Conservation (phyloP, 768 basidiomycete species). For the Antrodiella citrinella region DNA sequence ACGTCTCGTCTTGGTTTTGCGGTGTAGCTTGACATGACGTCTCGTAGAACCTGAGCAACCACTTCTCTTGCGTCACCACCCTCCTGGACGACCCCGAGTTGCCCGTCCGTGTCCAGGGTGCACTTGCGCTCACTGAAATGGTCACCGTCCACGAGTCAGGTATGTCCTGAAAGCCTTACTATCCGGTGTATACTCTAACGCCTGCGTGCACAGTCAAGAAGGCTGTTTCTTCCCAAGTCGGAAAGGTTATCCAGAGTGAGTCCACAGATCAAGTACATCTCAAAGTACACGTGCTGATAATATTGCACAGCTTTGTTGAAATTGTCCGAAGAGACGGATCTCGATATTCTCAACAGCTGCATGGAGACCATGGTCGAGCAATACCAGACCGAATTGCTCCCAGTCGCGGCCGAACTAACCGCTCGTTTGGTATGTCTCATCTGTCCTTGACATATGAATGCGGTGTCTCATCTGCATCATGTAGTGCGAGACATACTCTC, state of each 20-base stretch:
- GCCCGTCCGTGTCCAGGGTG: slow-evolving; percentile 80
- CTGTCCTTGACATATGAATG: background rate
- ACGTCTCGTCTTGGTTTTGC: no score
- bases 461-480: no score
- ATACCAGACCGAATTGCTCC: slow-evolving; percentile 78
- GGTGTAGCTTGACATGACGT: no score
- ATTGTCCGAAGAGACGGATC: slow-evolving; percentile 84
- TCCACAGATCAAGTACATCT: background rate
- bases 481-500: slow-evolving; percentile 78
- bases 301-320: slow-evolving; percentile 64
- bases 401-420: slow-evolving; percentile 76
- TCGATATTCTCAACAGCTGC: slow-evolving; percentile 73
- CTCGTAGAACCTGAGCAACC: slow-evolving; percentile 47
- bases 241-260: slow-evolving; percentile 80
- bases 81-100: slow-evolving; percentile 72
- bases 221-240: slow-evolving; percentile 68
- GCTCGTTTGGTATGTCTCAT: slow-evolving; percentile 57
- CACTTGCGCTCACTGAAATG: slow-evolving; percentile 73
- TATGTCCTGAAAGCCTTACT: slow-evolving; percentile 21
- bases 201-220: slow-evolving; percentile 41
- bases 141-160: slow-evolving; percentile 56
- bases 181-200: background rate
- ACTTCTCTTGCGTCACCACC: slow-evolving; percentile 58
- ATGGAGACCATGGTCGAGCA: slow-evolving; percentile 85
- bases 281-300: background rate